Conservation (phyloP, 1,284 basidiomycete species). For the Omphalotus olearius region DNA sequence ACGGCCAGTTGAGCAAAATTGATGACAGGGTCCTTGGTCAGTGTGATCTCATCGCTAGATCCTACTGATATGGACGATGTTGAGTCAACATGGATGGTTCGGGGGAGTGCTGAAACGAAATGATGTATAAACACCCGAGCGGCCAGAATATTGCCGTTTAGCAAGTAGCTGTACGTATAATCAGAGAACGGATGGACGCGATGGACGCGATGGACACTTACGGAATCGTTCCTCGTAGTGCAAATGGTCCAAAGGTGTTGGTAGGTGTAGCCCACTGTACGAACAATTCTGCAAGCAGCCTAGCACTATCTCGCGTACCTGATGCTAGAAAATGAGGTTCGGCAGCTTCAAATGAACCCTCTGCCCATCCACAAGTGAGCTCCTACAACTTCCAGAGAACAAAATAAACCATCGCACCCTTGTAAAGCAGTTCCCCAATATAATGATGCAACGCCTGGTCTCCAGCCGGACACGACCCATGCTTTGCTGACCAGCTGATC, state of each 20-base stretch:
- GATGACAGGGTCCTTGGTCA: slow-evolving; percentile 70
- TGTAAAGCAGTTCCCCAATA: slow-evolving; percentile 82
- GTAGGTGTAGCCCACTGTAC: slow-evolving; percentile 66
- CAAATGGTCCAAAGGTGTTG: slow-evolving; percentile 60
- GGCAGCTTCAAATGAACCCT: slow-evolving; percentile 68
- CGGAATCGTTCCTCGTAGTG: slow-evolving; percentile 81
- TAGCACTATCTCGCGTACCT: slow-evolving; percentile 83
- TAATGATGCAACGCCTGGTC: slow-evolving; percentile 86
- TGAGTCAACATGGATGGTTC: slow-evolving; percentile 28
- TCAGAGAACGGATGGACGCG: slow-evolving; percentile 1
- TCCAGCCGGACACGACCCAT: slow-evolving; percentile 74
- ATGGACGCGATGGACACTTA: slow-evolving; percentile 34
- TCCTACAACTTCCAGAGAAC: neutral
- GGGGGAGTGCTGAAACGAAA: slow-evolving; percentile 61
- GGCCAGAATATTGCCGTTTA: slow-evolving; percentile 83
- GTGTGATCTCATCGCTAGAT: slow-evolving; percentile 57
- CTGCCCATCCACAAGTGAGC: slow-evolving; percentile 35
- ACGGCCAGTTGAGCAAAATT: slow-evolving; percentile 90
- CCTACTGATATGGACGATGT: slow-evolving; percentile 39
- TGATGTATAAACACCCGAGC: slow-evolving; percentile 80
- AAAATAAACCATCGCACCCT: slow-evolving; percentile 50
- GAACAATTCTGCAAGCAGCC: slow-evolving; percentile 81
- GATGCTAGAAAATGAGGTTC: slow-evolving; percentile 80
- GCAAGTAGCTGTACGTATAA: slow-evolving; percentile 58
- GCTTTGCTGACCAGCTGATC: slow-evolving; percentile 76